These are phyloP conservation scores for Combretum micranthum DNA, from an alignment of 345 rosid species.

Conservation along the genomic window DNA sequence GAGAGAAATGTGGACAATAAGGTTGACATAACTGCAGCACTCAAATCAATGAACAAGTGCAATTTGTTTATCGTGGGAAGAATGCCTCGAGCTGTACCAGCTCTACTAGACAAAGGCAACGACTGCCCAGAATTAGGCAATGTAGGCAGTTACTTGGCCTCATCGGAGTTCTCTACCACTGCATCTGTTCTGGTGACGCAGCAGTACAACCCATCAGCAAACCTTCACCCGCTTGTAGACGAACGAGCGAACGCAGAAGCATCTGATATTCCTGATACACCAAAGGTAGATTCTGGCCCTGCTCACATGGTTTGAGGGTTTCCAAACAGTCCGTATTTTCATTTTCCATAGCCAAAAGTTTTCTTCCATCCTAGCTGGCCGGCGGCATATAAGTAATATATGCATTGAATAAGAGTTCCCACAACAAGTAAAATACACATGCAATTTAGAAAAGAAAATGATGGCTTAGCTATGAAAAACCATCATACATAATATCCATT, in stretches of 20 bases:
- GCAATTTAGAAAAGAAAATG: too few relatives aligned
- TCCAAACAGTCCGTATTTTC: too few relatives aligned
- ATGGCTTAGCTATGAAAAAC: too few relatives aligned
- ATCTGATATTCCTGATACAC: conserved; percentile 15
- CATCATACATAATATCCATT: too few relatives aligned
- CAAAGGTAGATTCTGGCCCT: background rate
- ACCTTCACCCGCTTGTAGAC: conserved; percentile 9
- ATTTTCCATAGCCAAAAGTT: too few relatives aligned
- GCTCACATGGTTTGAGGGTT: conserved; percentile 3
- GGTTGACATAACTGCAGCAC: conserved; percentile 10
- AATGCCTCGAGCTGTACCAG: conserved; percentile 10
- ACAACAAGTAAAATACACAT: too few relatives aligned
- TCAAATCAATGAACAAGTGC: conserved; percentile 17
- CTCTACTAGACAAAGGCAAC: conserved; percentile 8
- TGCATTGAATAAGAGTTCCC: too few relatives aligned
- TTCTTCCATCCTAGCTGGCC: too few relatives aligned
- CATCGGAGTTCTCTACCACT: conserved; percentile 19
- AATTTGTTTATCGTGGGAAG: conserved; percentile 37
- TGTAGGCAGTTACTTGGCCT: conserved; percentile 25
- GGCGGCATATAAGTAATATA: too few relatives aligned
- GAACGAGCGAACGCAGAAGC: conserved; percentile 5
- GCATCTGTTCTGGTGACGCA: conserved; percentile 27
- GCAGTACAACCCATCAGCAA: conserved; percentile 11
- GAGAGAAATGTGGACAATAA: conserved; percentile 14
- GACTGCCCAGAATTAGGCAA: conserved; percentile 38